Base-by-base conservation (phyloP, 495 filamentous ascomycete genomes). In the Daldinia vernicosa region DNA sequence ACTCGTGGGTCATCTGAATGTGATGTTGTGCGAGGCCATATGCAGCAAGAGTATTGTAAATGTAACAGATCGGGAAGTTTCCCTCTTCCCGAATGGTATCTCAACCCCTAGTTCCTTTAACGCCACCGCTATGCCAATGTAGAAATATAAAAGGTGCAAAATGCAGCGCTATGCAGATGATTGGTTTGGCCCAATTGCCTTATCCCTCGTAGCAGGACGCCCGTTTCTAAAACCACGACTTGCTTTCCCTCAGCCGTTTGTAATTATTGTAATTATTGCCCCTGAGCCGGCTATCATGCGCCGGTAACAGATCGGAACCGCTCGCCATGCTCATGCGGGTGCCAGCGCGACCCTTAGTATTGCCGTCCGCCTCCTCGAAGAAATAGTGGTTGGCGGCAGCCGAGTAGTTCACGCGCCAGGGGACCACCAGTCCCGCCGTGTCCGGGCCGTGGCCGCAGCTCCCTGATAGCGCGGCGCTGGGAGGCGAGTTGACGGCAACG, bases 401-500 rank as follows among this genome's bases (percentile, higher is more conserved):
- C 3, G 76, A 77, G 33, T 85, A 83, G 9, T 67, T 75, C 19
- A 92, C 84, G 61, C 82, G 84, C 89, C 89, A 93, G 12, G 83
- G 81, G 7, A 88, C 86, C 27, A 80, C 79, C 53, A 91, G 78
- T 68, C 90, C 84, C 0, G 71, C 61, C 0, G 80, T 79, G 17
- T 83, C 78, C 0, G 89, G 89, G 0, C 90, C 89, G 35, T 81
- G 85, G 17, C 89, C 90, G 78, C 90, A 92, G n/a, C 82, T 83
- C 3, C 91, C 91, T 2, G 81, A 77, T 22, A 93, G 66, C 12
- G 77, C 72, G 22, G 80, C 59, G 27, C 82, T 86, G 0, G 86
- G 82, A 22, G 91, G 91, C 47, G 85, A 89, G 74, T 92, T 92
- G 30, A 93, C 77, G 1, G 90, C 87, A 0, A 93, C 77, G 1